phyloP scores from a whole-genome alignment of 441 rosid genomes.

The Sinapis alba region DNA sequence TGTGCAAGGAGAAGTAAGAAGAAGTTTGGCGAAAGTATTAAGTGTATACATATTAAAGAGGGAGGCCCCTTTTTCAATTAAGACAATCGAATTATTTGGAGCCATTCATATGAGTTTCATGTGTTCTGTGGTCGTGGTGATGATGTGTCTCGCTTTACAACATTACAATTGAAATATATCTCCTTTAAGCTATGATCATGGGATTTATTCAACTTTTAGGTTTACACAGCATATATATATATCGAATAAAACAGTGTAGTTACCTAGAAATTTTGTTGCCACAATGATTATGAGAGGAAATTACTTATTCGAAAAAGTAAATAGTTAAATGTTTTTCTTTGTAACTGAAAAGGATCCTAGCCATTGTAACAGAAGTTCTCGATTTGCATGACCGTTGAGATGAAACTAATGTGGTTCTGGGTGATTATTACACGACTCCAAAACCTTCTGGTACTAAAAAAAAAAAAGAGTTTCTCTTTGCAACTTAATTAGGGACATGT shows the following conservation, averaged over 20 bases:
- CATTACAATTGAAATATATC: slow-evolving; percentile 21
- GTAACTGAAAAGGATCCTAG: too few relatives aligned
- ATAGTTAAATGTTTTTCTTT: too few relatives aligned
- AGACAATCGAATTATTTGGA: slow-evolving; percentile 26
- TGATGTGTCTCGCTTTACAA: slow-evolving; percentile 32
- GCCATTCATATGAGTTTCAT: slow-evolving; percentile 39
- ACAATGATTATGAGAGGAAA: neutral
- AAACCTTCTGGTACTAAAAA: too few relatives aligned
- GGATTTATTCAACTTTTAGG: neutral
- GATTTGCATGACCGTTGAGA: too few relatives aligned
- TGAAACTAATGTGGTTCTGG: too few relatives aligned
- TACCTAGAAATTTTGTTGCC: neutral
- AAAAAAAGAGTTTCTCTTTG: too few relatives aligned
- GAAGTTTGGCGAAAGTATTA: slow-evolving; percentile 21
- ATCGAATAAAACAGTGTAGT: neutral
- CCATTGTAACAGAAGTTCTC: too few relatives aligned
- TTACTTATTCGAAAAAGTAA: neutral
- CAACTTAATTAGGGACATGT: neutral
- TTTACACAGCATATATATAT: neutral
- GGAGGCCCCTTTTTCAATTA: slow-evolving; percentile 8
- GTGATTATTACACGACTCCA: too few relatives aligned
- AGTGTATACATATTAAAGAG: slow-evolving; percentile 17
- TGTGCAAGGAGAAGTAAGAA: slow-evolving; percentile 28
- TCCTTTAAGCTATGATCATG: neutral
- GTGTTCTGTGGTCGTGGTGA: slow-evolving; percentile 29